These are phyloP conservation scores for Helotiales sp. DNA, from an alignment of 2,329 filamentous ascomycete species.

Conservation along the genomic window DNA sequence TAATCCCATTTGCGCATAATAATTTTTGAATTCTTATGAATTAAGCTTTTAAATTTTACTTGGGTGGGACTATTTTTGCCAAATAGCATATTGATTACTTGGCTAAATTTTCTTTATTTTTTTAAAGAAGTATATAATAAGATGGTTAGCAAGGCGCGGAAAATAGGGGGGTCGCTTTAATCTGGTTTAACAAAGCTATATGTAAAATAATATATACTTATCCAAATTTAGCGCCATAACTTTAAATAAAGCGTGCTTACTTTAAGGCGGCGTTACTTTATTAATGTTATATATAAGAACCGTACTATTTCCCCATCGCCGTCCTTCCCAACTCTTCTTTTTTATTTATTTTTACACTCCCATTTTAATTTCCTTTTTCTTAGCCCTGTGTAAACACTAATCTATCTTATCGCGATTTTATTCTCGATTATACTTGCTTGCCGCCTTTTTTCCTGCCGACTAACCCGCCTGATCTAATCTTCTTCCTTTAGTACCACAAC, in stretches of 20 bases:
- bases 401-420: background rate
- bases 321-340: background rate
- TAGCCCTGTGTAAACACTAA: background rate
- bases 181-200: too few relatives aligned
- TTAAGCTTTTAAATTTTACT: too few relatives aligned
- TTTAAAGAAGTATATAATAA: too few relatives aligned
- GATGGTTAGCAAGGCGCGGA: too few relatives aligned
- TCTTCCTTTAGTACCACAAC: background rate
- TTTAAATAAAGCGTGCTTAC: constrained; percentile 14
- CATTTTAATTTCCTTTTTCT: background rate
- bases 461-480: background rate
- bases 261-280: constrained; percentile 1
- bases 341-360: background rate
- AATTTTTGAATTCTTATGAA: too few relatives aligned
- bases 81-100: too few relatives aligned
- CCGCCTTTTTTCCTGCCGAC: constrained; percentile 3
- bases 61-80: too few relatives aligned
- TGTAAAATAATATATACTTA: too few relatives aligned
- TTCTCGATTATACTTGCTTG: constrained; percentile 1
- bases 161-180: too few relatives aligned
- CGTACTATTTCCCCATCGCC: background rate
- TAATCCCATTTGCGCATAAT: too few relatives aligned
- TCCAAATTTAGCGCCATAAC: too few relatives aligned
- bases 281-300: constrained; percentile 11
- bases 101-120: too few relatives aligned